Percentiles rank a stretch among this genome's conserved stretches.
Evolutionary conservation across 768 basidiomycete species (phyloP).

Genomic region (Trametes villosa): DNA sequence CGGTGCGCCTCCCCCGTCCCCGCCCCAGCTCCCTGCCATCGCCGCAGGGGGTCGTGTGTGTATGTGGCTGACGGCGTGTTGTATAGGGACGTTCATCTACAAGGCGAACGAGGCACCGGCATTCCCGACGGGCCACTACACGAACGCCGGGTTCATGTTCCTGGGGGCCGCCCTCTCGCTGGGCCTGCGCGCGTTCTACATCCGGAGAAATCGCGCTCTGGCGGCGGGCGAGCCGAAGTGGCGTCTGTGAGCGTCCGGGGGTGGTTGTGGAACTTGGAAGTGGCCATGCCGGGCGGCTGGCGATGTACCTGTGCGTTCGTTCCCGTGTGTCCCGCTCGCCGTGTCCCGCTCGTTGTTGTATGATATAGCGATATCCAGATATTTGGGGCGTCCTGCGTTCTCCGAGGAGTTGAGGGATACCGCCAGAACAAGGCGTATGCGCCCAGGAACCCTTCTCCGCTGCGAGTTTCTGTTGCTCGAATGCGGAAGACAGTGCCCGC

Average conservation of each 20-base stretch:
- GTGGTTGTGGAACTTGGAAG: not conserved
- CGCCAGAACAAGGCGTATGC: too few relatives aligned
- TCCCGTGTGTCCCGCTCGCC: too few relatives aligned
- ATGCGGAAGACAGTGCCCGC: too few relatives aligned
- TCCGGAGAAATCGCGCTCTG: constrained; percentile 24
- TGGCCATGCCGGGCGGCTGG: not conserved
- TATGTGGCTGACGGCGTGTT: not conserved
- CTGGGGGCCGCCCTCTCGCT: constrained; percentile 24
- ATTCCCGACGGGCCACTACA: constrained; percentile 43
- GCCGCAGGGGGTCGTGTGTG: too few relatives aligned
- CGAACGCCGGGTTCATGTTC: constrained; percentile 39
- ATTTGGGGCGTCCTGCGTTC: too few relatives aligned
- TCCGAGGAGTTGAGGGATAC: too few relatives aligned
- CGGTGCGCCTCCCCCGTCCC: constrained; percentile 18
- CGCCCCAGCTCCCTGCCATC: too few relatives aligned
- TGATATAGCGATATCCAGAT: too few relatives aligned
- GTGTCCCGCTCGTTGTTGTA: too few relatives aligned
- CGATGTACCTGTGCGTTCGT: too few relatives aligned
- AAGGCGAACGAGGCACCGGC: constrained; percentile 36
- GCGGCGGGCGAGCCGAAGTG: constrained; percentile 24
- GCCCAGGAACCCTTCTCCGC: too few relatives aligned
- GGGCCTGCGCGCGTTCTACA: constrained; percentile 25
- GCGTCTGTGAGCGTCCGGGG: constrained; percentile 22
- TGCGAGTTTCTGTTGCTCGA: too few relatives aligned
- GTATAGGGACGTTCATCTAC: constrained; percentile 34